These are phyloP conservation scores for Alternaria atra DNA, from an alignment of 2,329 filamentous ascomycete species.

Conservation along the genomic window DNA sequence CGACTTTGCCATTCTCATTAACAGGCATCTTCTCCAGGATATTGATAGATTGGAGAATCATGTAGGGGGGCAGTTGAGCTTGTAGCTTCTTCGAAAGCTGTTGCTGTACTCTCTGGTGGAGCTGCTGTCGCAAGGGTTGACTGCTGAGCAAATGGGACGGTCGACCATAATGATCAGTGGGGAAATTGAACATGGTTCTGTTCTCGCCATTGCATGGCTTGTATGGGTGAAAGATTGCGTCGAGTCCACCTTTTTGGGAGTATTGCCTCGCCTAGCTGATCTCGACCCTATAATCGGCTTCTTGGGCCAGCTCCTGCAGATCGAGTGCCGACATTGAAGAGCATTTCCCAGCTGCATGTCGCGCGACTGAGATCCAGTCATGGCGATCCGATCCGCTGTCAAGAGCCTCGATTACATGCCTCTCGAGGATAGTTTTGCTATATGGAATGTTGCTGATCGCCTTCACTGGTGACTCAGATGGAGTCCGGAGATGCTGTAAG, in stretches of 20 bases:
- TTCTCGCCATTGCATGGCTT: not conserved
- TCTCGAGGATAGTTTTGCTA: slow-evolving; percentile 1
- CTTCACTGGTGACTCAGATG: not conserved
- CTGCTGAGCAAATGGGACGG: not conserved
- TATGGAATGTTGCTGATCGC: slow-evolving; percentile 6
- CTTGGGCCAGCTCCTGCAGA: slow-evolving; percentile 2
- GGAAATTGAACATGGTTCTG: not conserved
- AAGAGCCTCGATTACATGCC: not conserved
- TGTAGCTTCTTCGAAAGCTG: not conserved
- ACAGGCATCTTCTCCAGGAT: slow-evolving; percentile 40
- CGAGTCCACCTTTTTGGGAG: slow-evolving; percentile 5
- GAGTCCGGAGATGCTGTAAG: not conserved
- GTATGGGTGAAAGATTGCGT: slow-evolving; percentile 5
- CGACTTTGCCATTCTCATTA: slow-evolving; percentile 25
- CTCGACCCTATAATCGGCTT: not conserved
- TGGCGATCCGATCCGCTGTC: not conserved
- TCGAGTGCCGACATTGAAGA: not conserved
- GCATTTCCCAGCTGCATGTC: not conserved
- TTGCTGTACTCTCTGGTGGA: slow-evolving; percentile 4
- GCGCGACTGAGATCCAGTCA: not conserved
- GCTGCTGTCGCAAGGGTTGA: not conserved
- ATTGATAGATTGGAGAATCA: slow-evolving; percentile 35
- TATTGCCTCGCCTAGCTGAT: slow-evolving; percentile 13
- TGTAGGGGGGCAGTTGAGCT: slow-evolving; percentile 25
- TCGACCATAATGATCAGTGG: not conserved